phyloP scores from a whole-genome alignment of 345 rosid genomes.

The Melaleuca quinquenervia region DNA sequence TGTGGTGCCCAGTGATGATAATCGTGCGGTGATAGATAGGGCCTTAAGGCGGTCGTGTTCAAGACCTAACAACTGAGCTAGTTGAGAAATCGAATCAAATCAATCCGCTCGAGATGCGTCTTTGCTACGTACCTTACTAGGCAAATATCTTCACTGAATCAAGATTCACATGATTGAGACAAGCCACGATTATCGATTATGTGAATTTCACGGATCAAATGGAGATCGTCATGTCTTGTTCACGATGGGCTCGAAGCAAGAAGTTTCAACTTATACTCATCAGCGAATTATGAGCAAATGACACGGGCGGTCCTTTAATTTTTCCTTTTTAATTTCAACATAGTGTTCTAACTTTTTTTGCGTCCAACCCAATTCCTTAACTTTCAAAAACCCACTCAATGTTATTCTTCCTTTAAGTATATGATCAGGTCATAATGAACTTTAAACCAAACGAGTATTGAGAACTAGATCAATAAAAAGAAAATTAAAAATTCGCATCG shows the following conservation, averaged over 20 bases:
- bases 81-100: neutral
- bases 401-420: neutral
- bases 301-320: neutral
- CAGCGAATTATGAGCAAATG: neutral
- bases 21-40: neutral
- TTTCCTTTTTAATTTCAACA: neutral
- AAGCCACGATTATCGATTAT: neutral
- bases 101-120: neutral
- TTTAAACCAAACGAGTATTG: too few species aligned
- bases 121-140: neutral
- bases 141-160: neutral
- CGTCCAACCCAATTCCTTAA: neutral
- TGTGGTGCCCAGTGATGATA: too few species aligned
- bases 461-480: too few species aligned
- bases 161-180: neutral
- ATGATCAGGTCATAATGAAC: accelerated
- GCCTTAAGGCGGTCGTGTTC: neutral
- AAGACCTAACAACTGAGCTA: neutral
- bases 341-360: neutral
- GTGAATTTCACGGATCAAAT: neutral
- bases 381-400: neutral
- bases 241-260: neutral
- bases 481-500: too few species aligned
- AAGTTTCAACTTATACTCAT: neutral
- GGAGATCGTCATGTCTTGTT: neutral